These are phyloP conservation scores for Durio zibethinus DNA, from an alignment of 345 rosid species.

Conservation along the genomic window DNA sequence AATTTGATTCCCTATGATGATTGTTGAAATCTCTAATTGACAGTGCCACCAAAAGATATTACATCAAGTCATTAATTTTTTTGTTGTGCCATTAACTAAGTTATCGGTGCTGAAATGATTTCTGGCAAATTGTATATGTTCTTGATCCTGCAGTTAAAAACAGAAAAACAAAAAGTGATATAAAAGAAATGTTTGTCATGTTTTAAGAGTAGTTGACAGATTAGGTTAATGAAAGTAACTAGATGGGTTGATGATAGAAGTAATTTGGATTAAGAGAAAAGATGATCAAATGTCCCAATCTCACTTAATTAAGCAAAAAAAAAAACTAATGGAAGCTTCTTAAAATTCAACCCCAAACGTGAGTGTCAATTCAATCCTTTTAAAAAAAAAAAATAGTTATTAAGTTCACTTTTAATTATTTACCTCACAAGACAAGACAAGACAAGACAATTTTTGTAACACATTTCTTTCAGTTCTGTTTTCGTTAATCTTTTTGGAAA, in stretches of 20 bases:
- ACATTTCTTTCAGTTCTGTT: background rate
- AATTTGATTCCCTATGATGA: background rate
- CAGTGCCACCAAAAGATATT: too few species aligned
- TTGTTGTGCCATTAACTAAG: background rate
- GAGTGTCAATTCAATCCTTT: background rate
- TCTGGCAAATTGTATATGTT: too few species aligned
- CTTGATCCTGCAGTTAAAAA: too few species aligned
- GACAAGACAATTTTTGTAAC: background rate
- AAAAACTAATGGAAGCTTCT: background rate
- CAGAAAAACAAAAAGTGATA: background rate
- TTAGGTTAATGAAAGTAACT: conserved; percentile 41
- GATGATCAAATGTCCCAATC: background rate
- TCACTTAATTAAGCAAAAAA: too few species aligned
- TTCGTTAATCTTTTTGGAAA: background rate
- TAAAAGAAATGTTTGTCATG: background rate
- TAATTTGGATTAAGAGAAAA: conserved; percentile 7
- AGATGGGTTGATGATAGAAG: conserved; percentile 26
- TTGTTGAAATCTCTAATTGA: too few species aligned
- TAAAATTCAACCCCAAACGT: background rate
- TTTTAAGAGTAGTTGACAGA: conserved; percentile 29
- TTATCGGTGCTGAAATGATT: background rate
- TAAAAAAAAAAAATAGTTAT: background rate
- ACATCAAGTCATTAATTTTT: background rate
- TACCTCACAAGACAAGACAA: background rate
- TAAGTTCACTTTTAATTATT: background rate